phyloP scores from a whole-genome alignment of 2,329 filamentous ascomycete species.

The Curvularia eragrostidis region DNA sequence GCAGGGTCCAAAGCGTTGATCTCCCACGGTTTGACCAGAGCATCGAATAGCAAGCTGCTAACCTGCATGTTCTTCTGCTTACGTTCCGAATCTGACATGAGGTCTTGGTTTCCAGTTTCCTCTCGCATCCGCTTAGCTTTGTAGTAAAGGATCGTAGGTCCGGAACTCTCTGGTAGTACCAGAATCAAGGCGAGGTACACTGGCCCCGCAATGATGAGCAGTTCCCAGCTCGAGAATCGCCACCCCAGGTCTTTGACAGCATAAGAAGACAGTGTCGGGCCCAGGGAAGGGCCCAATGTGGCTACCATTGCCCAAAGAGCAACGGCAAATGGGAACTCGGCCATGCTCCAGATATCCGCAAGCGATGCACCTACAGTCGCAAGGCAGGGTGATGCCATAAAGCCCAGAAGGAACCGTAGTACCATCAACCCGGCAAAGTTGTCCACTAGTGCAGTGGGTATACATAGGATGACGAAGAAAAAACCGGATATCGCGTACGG shows the following conservation, averaged over 20 bases:
- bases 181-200: slow-evolving; percentile 79
- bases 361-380: slow-evolving; percentile 46
- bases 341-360: slow-evolving; percentile 46
- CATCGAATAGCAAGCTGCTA: slow-evolving; percentile 55
- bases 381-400: slow-evolving; percentile 46
- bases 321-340: slow-evolving; percentile 52
- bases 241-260: slow-evolving; percentile 72
- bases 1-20: slow-evolving; percentile 83
- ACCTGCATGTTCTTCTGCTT: slow-evolving; percentile 58
- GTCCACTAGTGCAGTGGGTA: slow-evolving; percentile 67
- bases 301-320: slow-evolving; percentile 52
- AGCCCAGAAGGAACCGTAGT: slow-evolving; percentile 47
- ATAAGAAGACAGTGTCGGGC: slow-evolving; percentile 72
- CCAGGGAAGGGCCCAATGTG: slow-evolving; percentile 67
- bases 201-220: slow-evolving; percentile 75
- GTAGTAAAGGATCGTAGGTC: slow-evolving; percentile 61
- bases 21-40: slow-evolving; percentile 77
- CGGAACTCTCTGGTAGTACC: slow-evolving; percentile 85
- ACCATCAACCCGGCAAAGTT: slow-evolving; percentile 70
- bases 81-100: slow-evolving; percentile 80
- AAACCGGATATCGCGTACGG: slow-evolving; percentile 72
- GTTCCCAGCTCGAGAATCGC: slow-evolving; percentile 86
- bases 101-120: slow-evolving; percentile 67
- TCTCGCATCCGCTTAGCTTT: slow-evolving; percentile 77
- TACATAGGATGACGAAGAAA: slow-evolving; percentile 70